Conservation (phyloP, 2,329 filamentous ascomycete genomes). For the Lecanicillium sp. region DNA sequence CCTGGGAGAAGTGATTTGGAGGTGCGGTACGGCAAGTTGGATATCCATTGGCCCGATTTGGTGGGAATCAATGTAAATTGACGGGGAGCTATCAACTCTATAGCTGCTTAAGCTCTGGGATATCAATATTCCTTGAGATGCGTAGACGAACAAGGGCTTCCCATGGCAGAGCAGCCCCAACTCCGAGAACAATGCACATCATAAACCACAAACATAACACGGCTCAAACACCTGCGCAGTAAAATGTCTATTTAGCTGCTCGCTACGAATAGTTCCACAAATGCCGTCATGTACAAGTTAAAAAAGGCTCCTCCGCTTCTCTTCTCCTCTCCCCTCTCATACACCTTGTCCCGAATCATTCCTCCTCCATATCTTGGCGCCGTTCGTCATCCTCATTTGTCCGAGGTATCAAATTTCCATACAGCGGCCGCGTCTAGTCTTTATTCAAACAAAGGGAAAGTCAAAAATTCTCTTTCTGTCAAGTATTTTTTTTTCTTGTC, state of each 20-base stretch:
- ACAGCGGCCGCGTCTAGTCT: no score
- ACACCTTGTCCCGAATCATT: background rate
- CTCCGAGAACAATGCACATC: background rate
- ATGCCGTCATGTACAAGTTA: slow-evolving; percentile 13
- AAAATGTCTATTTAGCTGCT: slow-evolving; percentile 12
- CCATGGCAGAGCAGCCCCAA: no score
- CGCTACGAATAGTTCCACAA: slow-evolving; percentile 10
- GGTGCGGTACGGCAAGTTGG: no score
- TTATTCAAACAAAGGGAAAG: slow-evolving; percentile 12
- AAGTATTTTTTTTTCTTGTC: background rate
- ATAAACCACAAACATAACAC: no score
- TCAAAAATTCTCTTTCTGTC: background rate
- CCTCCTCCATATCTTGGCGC: background rate
- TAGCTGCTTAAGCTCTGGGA: background rate
- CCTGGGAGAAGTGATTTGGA: no score
- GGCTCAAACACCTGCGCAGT: no score
- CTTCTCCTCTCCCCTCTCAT: background rate
- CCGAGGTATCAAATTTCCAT: slow-evolving; percentile 1
- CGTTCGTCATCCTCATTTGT: slow-evolving; percentile 4
- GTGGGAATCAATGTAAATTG: no score
- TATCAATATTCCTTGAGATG: no score
- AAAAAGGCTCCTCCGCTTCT: background rate
- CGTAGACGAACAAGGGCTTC: no score
- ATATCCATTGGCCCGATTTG: no score
- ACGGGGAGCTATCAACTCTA: no score